These are phyloP conservation scores for Juglanconis oblonga DNA, from an alignment of 2,329 filamentous ascomycete species.

Conservation along the genomic window DNA sequence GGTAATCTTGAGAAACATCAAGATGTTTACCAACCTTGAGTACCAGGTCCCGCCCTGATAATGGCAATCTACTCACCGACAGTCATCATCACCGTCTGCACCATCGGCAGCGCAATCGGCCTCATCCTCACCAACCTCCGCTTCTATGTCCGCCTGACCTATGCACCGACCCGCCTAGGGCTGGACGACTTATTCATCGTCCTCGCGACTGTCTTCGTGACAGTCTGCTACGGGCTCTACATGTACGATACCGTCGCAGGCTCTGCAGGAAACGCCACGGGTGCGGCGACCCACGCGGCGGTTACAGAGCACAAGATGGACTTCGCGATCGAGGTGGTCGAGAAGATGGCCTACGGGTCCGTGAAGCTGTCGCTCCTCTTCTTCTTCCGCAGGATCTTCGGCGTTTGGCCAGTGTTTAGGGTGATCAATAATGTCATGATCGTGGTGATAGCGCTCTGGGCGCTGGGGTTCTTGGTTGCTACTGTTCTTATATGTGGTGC, in stretches of 20 bases:
- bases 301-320: background rate
- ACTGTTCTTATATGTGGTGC: background rate
- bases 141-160: background rate
- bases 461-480: background rate
- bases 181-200: background rate
- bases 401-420: background rate
- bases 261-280: background rate
- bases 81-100: background rate
- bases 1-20: background rate
- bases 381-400: background rate
- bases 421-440: background rate
- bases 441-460: background rate
- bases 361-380: background rate
- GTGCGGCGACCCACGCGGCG: background rate
- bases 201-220: background rate
- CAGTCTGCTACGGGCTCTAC: background rate
- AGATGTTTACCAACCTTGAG: background rate
- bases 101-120: background rate
- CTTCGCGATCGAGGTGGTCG: background rate
- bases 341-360: background rate
- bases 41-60: background rate
- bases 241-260: background rate
- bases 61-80: background rate
- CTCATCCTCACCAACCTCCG: background rate
- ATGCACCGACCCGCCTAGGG: background rate